A percentile compares a stretch with the other conserved stretches of the same genome.
Conservation (phyloP, 2,329 filamentous ascomycete species). For the Fusarium nurragi region DNA sequence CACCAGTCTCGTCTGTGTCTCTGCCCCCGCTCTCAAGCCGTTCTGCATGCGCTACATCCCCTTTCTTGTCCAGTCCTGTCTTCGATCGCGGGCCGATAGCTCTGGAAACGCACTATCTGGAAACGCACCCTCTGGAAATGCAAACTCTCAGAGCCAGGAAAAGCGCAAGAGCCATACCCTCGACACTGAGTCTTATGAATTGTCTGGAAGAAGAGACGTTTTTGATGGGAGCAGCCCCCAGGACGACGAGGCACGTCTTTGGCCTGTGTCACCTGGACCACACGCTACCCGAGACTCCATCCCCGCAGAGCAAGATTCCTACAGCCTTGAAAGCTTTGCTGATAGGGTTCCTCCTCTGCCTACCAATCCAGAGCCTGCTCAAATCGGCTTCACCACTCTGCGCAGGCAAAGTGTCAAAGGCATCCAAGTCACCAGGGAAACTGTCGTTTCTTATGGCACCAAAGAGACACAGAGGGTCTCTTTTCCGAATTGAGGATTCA, state of each 20-base stretch:
- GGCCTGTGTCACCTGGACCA: not conserved
- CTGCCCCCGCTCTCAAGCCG: conserved; percentile 60
- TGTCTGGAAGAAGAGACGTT: conserved; percentile 34
- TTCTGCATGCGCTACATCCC: conserved; percentile 52
- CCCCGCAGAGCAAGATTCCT: conserved; percentile 22
- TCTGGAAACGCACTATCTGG: conserved; percentile 13
- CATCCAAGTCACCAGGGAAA: conserved; percentile 42
- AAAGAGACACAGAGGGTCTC: not conserved
- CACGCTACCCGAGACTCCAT: not conserved
- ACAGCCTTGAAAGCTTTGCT: conserved; percentile 36
- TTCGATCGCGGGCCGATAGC: conserved; percentile 37
- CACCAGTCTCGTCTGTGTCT: conserved; percentile 60
- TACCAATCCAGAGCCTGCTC: conserved; percentile 26
- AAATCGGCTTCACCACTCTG: conserved; percentile 35
- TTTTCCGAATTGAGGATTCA: not conserved
- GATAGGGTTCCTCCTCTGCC: conserved; percentile 24
- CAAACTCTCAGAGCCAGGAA: conserved; percentile 22
- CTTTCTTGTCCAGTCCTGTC: conserved; percentile 39
- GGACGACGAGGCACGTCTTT: conserved; percentile 42
- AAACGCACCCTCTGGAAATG: no score
- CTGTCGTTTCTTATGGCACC: conserved; percentile 36
- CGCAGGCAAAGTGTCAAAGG: conserved; percentile 28
- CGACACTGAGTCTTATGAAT: conserved; percentile 38
- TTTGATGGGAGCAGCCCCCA: conserved; percentile 13
- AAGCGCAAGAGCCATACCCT: conserved; percentile 29